Evolutionary conservation across 1,284 basidiomycete genomes (phyloP).

Genomic region (Apiotrichum montevideense): DNA sequence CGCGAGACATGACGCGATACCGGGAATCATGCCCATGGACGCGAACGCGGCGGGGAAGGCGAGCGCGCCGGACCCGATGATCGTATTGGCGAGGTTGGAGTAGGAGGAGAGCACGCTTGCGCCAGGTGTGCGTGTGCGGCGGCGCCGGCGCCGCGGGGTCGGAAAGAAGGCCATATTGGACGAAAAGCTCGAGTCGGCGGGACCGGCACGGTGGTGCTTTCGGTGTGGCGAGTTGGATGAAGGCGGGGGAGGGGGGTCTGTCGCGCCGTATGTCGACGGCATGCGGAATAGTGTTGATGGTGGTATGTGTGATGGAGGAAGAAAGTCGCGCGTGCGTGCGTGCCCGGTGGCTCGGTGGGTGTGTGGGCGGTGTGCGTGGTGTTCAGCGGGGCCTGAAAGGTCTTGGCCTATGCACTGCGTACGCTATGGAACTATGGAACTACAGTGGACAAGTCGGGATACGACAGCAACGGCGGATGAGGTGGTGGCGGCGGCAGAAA

Average conservation of each 20-base stretch:
- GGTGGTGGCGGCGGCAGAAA: too few relatives aligned
- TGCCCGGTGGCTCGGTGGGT: too few relatives aligned
- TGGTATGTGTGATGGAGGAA: background rate
- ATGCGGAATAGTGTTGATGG: background rate
- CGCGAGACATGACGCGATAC: conserved; percentile 78
- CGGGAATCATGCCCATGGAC: conserved; percentile 76
- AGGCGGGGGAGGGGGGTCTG: background rate
- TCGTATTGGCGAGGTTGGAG: conserved; percentile 71
- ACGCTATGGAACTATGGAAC: too few relatives aligned
- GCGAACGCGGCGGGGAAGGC: conserved; percentile 65
- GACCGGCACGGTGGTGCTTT: background rate
- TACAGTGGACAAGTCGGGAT: too few relatives aligned
- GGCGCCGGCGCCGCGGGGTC: conserved; percentile 1
- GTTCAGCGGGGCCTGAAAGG: too few relatives aligned
- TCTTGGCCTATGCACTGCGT: too few relatives aligned
- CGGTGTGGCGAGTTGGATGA: background rate
- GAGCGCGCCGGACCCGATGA: conserved; percentile 72
- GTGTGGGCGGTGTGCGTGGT: too few relatives aligned
- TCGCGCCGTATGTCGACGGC: background rate
- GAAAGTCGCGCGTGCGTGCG: too few relatives aligned
- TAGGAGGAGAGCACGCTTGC: conserved; percentile 28
- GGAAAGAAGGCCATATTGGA: background rate
- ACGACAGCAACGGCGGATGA: too few relatives aligned
- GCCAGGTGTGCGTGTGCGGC: conserved; percentile 9
- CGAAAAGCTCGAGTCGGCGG: too few relatives aligned